Evolutionary conservation across 2,329 filamentous ascomycete genomes (phyloP).

Genomic region (Diatrype stigma): DNA sequence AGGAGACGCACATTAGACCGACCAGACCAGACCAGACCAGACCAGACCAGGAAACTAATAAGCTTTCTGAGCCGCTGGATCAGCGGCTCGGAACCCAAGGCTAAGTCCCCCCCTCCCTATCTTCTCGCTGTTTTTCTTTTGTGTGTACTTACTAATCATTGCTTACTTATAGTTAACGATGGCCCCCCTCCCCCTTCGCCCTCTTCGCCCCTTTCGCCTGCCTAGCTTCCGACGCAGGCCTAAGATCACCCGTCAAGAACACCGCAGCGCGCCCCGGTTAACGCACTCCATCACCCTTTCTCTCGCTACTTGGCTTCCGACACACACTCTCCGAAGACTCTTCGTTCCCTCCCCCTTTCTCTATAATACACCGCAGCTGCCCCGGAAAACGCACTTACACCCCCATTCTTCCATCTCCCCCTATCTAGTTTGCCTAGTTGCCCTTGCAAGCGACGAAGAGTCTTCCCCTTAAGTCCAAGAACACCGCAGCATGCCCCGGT

Average conservation of each 20-base stretch:
- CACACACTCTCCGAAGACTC: too few relatives aligned
- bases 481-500: neutral
- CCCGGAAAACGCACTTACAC: too few relatives aligned
- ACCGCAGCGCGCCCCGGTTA: neutral
- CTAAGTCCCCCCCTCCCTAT: slow-evolving; percentile 3
- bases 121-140: too few relatives aligned
- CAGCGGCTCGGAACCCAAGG: neutral
- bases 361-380: too few relatives aligned
- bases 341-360: neutral
- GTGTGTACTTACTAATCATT: too few relatives aligned
- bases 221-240: neutral
- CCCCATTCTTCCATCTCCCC: too few relatives aligned
- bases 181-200: neutral
- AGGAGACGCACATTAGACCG: neutral
- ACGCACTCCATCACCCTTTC: neutral
- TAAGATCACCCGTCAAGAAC: neutral
- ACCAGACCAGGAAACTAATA: neutral
- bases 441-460: neutral
- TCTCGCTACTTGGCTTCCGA: too few relatives aligned
- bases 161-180: neutral
- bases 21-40: neutral
- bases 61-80: neutral
- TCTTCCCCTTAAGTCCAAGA: neutral
- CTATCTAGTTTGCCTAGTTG: neutral
- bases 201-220: neutral